A percentile compares a stretch with the other conserved stretches of the same genome.
Conservation (phyloP, 2,329 filamentous ascomycete genomes). For the Metarhizium robertsii region DNA sequence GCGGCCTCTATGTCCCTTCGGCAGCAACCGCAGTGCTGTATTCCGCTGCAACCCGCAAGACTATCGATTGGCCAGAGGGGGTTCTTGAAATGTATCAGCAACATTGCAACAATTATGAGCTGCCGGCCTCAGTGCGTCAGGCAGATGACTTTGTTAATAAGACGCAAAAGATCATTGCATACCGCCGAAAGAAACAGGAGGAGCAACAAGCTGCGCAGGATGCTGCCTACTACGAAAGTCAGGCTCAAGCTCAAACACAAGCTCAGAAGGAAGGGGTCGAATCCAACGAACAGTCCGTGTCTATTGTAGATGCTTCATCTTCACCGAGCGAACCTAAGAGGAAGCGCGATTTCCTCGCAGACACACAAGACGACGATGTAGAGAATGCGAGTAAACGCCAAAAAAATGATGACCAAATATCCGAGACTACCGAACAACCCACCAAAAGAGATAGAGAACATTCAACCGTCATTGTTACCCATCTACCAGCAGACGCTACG, state of each 20-base stretch:
- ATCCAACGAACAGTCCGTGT: conserved; percentile 11
- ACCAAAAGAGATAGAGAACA: conserved; percentile 83
- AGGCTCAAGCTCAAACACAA: conserved; percentile 7
- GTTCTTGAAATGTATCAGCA: conserved; percentile 64
- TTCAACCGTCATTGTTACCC: conserved; percentile 71
- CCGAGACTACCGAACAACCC: conserved; percentile 19
- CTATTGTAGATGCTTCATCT: conserved; percentile 23
- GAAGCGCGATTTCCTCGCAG: conserved; percentile 56
- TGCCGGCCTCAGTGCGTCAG: conserved; percentile 61
- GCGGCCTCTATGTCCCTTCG: conserved; percentile 53
- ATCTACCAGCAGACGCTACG: conserved; percentile 60
- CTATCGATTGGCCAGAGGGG: conserved; percentile 68
- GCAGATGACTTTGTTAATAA: conserved; percentile 68
- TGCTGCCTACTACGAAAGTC: conserved; percentile 25
- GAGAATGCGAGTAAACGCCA: conserved; percentile 58
- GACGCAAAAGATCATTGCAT: conserved; percentile 51
- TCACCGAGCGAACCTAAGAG: conserved; percentile 46
- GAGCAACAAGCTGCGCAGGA: conserved; percentile 48
- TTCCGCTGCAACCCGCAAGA: conserved; percentile 53
- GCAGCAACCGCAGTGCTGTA: conserved; percentile 69
- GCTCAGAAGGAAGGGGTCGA: conserved; percentile 3
- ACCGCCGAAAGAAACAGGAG: conserved; percentile 57
- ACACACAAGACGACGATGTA: conserved; percentile 25
- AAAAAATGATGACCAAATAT: conserved; percentile 34
- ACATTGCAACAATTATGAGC: conserved; percentile 87